These are phyloP conservation scores for Stemphylium beticola DNA, from an alignment of 2,329 filamentous ascomycete genomes.

Conservation along the genomic window DNA sequence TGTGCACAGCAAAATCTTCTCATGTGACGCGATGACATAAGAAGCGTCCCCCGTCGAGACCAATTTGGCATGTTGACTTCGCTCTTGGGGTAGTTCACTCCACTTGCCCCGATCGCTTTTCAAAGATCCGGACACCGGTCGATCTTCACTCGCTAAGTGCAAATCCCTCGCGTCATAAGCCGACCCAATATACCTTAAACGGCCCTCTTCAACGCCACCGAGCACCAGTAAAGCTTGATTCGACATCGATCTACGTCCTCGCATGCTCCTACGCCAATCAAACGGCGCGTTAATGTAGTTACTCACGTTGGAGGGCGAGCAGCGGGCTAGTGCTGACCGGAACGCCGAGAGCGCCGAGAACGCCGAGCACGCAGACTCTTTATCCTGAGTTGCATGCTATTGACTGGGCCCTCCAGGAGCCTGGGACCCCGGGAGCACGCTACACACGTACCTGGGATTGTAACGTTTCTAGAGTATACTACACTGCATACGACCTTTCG, in stretches of 20 bases:
- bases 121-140: not conserved
- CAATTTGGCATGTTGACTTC: not conserved
- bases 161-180: too few relatives aligned
- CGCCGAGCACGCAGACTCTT: too few relatives aligned
- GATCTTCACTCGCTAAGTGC: too few relatives aligned
- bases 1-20: not conserved
- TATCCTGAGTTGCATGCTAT: too few relatives aligned
- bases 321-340: too few relatives aligned
- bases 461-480: too few relatives aligned
- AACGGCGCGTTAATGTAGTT: not conserved
- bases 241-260: not conserved
- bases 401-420: too few relatives aligned
- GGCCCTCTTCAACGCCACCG: not conserved
- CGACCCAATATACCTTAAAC: too few relatives aligned
- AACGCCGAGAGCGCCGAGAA: too few relatives aligned
- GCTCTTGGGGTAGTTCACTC: not conserved
- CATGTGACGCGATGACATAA: not conserved
- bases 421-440: too few relatives aligned
- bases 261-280: not conserved
- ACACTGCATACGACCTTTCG: too few relatives aligned
- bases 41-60: not conserved
- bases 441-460: too few relatives aligned
- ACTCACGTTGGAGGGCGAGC: conserved; percentile 1
- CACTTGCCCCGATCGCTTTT: not conserved
- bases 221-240: conserved; percentile 2